Evolutionary conservation across 768 basidiomycete species (phyloP).

Genomic region (Hemileccinum rubropunctum): DNA sequence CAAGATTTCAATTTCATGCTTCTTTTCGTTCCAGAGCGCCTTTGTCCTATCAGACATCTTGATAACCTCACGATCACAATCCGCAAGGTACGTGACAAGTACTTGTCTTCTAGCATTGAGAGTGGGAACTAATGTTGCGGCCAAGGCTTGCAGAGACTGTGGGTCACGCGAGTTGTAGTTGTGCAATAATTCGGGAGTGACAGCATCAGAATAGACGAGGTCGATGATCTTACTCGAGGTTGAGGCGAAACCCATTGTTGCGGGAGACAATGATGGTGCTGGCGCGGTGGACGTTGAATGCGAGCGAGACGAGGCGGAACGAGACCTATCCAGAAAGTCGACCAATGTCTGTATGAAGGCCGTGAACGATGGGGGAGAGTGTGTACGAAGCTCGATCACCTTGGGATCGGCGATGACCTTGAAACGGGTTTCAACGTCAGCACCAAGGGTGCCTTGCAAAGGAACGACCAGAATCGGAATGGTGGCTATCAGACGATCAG

Average conservation of each 20-base stretch:
- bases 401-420: constrained; percentile 75
- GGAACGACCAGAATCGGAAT: constrained; percentile 88
- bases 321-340: constrained; percentile 81
- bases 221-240: constrained; percentile 34
- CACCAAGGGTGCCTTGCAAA: constrained; percentile 63
- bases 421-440: constrained; percentile 75
- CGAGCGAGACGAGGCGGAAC: constrained; percentile 63
- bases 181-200: constrained; percentile 59
- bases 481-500: constrained; percentile 47
- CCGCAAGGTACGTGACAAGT: constrained; percentile 48
- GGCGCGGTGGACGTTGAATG: constrained; percentile 71
- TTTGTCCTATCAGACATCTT: constrained; percentile 62
- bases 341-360: constrained; percentile 55
- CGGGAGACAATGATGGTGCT: constrained; percentile 73
- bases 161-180: constrained; percentile 59
- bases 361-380: not conserved
- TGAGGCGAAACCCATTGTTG: constrained; percentile 66
- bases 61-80: constrained; percentile 46
- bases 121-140: constrained; percentile 38
- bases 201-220: constrained; percentile 59
- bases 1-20: constrained; percentile 41
- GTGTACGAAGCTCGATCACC: constrained; percentile 28
- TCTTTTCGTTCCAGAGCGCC: constrained; percentile 59
- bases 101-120: constrained; percentile 49
- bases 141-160: constrained; percentile 48